Base-by-base conservation (phyloP, 225 moss, liverwort and hornwort species). In the Physcomitrellopsis africana region DNA sequence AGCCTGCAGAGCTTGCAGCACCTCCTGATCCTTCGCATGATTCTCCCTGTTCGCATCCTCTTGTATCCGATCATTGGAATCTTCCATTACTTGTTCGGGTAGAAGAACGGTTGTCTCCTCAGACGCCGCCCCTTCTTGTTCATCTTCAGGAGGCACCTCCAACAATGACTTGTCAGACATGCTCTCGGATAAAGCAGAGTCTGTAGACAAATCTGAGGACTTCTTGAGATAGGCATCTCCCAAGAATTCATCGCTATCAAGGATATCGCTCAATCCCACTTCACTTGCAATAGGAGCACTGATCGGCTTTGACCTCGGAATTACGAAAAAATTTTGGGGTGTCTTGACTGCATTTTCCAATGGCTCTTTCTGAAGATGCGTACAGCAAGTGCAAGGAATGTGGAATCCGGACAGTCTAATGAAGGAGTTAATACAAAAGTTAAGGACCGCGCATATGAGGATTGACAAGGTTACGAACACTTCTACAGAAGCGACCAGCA, bases 321-420 rank as follows among this genome's bases (percentile, higher is more conserved):
- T 19, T 18, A 24, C 18, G 1, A 41, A 72, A 23, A 19, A 7
- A 11, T 23, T 60, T 20, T 19, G 11, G 12, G 59, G 65, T 47
- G 19, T 29, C 11, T 46, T 15, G 22, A 18, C 60, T 53, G 54
- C 51, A 29, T 14, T 63, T 46, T 41, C 42, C 32, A 20, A 45
- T 6, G 12, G 29, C 7, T 65, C 51, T 44, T 43, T 48, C 48
- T 32, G 26, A 51, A 63, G 55, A 58, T 65, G 65, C 56, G 14
- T 32, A 64, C 75, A 81, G 44, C 57, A 81, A 41, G 65, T 10
- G 70, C 75, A 81, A 51, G 75, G 75, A 20, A 75, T 70, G 17
- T 64, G 70, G 52, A 81, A 60, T 65, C 75, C 70, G 66, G 75
- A 81, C 59, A 63, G 49, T 48, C 70, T 47, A 32, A 73, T 29